These are phyloP conservation scores for Fusarium dimerum DNA, from an alignment of 2,329 filamentous ascomycete species.

Conservation along the genomic window DNA sequence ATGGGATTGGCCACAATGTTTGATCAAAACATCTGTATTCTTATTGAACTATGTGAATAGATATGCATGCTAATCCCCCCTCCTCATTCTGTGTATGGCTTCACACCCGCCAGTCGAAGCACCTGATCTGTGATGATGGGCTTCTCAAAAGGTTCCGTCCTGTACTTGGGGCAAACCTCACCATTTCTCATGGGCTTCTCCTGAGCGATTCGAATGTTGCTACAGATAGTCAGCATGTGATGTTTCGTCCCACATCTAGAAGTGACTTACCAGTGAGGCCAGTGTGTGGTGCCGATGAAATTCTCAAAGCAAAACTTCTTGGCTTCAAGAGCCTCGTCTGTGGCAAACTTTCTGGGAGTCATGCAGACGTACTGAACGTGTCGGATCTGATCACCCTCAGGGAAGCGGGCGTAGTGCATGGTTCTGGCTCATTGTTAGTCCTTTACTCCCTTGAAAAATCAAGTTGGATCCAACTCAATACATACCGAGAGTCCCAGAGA, in stretches of 20 bases:
- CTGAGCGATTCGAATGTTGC: constrained; percentile 18
- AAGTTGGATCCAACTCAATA: background rate
- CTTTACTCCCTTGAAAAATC: background rate
- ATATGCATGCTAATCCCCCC: background rate
- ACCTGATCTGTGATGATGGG: constrained; percentile 17
- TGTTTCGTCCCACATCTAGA: too few species aligned
- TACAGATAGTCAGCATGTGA: background rate
- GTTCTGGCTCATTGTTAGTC: constrained; percentile 22
- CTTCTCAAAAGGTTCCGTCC: constrained; percentile 25
- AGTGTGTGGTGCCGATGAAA: constrained; percentile 41
- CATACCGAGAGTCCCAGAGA: constrained; percentile 36
- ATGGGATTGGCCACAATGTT: too few species aligned
- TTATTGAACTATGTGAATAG: background rate
- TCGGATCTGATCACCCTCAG: constrained; percentile 40
- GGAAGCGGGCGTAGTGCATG: constrained; percentile 43
- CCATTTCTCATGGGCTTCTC: constrained; percentile 25
- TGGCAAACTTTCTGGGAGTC: constrained; percentile 10
- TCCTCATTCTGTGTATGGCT: constrained; percentile 12
- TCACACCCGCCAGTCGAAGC: constrained; percentile 19
- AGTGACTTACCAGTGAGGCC: constrained; percentile 32
- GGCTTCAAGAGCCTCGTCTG: constrained; percentile 35
- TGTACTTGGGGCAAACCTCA: constrained; percentile 21
- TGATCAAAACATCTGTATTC: too few species aligned
- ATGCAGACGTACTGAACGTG: constrained; percentile 34
- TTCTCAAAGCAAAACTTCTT: constrained; percentile 44